These are phyloP conservation scores for Penicillium egyptiacum DNA, from an alignment of 495 filamentous ascomycete species.

Conservation along the genomic window DNA sequence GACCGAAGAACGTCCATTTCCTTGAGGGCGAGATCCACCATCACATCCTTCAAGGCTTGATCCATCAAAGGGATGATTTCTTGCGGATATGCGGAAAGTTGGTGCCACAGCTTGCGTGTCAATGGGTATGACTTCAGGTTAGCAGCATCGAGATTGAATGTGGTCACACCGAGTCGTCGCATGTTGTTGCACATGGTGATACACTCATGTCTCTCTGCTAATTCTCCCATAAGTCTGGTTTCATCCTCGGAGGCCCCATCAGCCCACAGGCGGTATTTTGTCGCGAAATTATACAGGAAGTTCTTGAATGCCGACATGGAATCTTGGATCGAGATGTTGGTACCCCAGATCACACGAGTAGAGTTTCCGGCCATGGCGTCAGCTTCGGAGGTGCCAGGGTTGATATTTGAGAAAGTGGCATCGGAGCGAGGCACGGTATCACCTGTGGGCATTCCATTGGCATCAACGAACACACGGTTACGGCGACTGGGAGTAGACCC, in stretches of 20 bases:
- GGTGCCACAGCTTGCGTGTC: slow-evolving; percentile 92
- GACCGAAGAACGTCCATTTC: slow-evolving; percentile 70
- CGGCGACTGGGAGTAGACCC: slow-evolving; percentile 63
- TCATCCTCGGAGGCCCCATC: slow-evolving; percentile 79
- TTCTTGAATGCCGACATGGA: slow-evolving; percentile 84
- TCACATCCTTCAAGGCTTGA: slow-evolving; percentile 85
- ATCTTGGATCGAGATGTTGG: slow-evolving; percentile 90
- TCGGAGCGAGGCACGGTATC: slow-evolving; percentile 62
- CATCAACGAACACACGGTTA: slow-evolving; percentile 76
- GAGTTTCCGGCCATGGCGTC: slow-evolving; percentile 79
- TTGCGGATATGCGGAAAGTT: slow-evolving; percentile 85
- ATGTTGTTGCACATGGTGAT: slow-evolving; percentile 85
- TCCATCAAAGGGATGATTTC: slow-evolving; percentile 98
- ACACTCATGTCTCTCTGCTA: slow-evolving; percentile 70
- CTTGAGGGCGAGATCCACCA: slow-evolving; percentile 83
- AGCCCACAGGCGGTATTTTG: slow-evolving; percentile 88
- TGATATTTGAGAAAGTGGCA: slow-evolving; percentile 83
- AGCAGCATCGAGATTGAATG: slow-evolving; percentile 81
- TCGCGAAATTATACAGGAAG: slow-evolving; percentile 84
- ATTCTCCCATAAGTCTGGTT: slow-evolving; percentile 59
- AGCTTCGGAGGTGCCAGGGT: slow-evolving; percentile 88
- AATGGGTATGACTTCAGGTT: slow-evolving; percentile 93
- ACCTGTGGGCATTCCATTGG: slow-evolving; percentile 68
- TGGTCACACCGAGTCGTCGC: slow-evolving; percentile 76
- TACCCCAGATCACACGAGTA: slow-evolving; percentile 91